Evolutionary conservation across 305 asterid genomes (phyloP), one percentile per base, ranked within the genome.

Genomic region (Fraxinus platypoda): DNA sequence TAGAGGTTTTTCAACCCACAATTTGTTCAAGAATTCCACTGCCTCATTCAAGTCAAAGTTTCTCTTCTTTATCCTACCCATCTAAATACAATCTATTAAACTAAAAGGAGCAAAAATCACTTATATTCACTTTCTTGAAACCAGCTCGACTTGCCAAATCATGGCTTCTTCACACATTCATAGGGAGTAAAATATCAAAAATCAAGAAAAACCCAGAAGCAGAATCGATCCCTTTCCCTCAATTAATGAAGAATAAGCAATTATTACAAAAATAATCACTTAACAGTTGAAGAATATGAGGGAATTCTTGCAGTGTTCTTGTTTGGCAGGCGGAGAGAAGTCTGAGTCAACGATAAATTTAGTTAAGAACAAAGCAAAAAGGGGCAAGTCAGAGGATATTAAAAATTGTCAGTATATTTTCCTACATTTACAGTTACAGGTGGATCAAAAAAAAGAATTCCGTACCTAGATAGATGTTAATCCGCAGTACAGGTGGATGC

Each of bases 1-100:
- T 82, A 92, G 84, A 81, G 98, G 98, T 80, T 89, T 94, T 52
- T 97, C 93, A 78, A 85, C 89, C 62, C 93, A 12, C 86, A 94
- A 76, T 73, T 91, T 90, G 85, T 88, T 85, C 87, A 91, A 88
- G 75, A 89, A 90, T 74, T 85, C 91, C 73, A 86, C 83, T 30
- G 84, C 91, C 79, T 87, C 93, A 25, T 84, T 88, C 79, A 84
- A 83, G 72, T 90, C 89, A 80, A 90, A 88, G 43, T 80, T 70
- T 71, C 90, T 87, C 86, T 77, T 94, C 90, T 90, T 96, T 75
- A 86, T 85, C 80, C 88, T 87, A 80, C 87, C 95, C 97, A 92
- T 90, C 75, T 64, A 33, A 57, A 28, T 57, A 30, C 17, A 23
- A 31, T 25, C 17, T n/a, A 15, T 6, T 8, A 11, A 21, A 5